Percentiles rank a stretch among this genome's conserved stretches.
phyloP scores from a whole-genome alignment of 2,329 filamentous ascomycete genomes.

The Colletotrichum sp. region DNA sequence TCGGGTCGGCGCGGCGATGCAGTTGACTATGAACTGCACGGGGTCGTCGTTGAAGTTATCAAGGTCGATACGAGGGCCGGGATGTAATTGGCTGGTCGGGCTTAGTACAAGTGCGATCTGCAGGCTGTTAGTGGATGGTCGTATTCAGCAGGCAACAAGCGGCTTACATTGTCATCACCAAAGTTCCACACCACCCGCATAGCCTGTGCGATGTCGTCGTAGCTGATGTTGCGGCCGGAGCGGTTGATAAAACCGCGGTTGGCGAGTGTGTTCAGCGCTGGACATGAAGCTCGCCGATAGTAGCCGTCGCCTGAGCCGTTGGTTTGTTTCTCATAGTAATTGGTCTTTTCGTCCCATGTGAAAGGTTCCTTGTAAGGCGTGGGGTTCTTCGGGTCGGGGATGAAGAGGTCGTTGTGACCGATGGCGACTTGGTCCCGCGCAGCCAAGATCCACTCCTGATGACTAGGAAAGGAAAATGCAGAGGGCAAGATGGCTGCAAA shows the following conservation, averaged over 20 bases:
- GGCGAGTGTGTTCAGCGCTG: neutral
- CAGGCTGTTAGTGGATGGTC: neutral
- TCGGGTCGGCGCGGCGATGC: neutral
- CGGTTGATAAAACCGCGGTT: neutral
- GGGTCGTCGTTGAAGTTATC: neutral
- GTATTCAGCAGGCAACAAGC: neutral
- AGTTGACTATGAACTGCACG: neutral
- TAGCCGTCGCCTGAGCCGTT: neutral
- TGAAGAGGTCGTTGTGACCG: neutral
- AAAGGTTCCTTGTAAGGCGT: neutral
- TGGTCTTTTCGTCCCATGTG: neutral
- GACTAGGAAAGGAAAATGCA: neutral
- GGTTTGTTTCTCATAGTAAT: neutral
- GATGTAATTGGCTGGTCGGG: neutral
- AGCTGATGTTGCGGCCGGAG: neutral
- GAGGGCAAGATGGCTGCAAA: neutral
- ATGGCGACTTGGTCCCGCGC: neutral
- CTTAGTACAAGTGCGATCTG: neutral
- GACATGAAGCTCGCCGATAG: neutral
- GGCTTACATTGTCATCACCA: neutral
- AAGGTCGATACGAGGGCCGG: neutral
- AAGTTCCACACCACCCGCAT: neutral
- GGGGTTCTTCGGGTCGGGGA: neutral
- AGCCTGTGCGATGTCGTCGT: neutral
- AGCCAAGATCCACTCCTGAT: neutral